Evolutionary conservation across 306 rosid species (phyloP).

Genomic region (Quercus alba): DNA sequence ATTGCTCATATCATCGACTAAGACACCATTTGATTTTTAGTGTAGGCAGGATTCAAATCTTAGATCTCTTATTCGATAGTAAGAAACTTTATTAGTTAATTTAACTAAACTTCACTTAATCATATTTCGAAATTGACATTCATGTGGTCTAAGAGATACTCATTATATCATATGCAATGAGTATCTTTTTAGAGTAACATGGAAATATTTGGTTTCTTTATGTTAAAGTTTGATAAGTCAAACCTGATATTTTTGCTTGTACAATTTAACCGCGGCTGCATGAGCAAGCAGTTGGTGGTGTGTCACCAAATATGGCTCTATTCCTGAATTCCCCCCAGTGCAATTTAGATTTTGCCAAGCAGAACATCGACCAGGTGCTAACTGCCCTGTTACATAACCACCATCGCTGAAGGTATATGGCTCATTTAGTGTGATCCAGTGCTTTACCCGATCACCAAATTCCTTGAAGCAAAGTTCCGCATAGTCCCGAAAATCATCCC

Average conservation of each 20-base stretch:
- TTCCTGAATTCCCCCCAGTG: conserved; percentile 60
- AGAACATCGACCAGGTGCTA: conserved; percentile 69
- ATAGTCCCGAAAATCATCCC: conserved; percentile 47
- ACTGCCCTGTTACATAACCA: conserved; percentile 48
- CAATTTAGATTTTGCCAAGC: conserved; percentile 45
- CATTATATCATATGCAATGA: background rate
- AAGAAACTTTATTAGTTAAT: no score
- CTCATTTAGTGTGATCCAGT: conserved; percentile 73
- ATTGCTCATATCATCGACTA: no score
- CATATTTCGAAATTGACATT: background rate
- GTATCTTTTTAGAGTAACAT: background rate
- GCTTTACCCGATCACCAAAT: conserved; percentile 67
- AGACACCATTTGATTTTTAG: no score
- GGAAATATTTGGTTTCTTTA: background rate
- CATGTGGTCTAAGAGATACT: background rate
- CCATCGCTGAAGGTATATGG: conserved; percentile 33
- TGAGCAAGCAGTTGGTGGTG: conserved; percentile 67
- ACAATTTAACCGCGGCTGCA: conserved; percentile 50
- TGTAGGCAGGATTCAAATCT: no score
- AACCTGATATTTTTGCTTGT: conserved; percentile 60
- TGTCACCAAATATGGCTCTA: conserved; percentile 57
- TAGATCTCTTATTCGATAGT: no score
- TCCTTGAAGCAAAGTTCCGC: conserved; percentile 64
- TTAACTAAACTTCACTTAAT: no score
- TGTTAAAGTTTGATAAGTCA: no score